A percentile compares a stretch with the other conserved stretches of the same genome.
phyloP scores from a whole-genome alignment of 2,329 filamentous ascomycete genomes.

The Metarhizium robertsii region DNA sequence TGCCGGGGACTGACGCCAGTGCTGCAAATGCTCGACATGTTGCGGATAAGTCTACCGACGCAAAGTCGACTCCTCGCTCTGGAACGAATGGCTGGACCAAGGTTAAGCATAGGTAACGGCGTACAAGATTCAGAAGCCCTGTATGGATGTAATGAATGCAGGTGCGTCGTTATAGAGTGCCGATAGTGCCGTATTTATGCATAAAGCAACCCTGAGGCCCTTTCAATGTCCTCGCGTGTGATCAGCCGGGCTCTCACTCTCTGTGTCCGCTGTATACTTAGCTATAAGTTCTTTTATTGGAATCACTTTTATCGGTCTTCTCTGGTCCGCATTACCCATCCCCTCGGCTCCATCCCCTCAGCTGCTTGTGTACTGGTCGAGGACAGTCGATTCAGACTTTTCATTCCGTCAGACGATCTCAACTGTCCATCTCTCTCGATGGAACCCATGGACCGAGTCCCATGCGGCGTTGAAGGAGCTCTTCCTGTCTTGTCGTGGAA shows the following conservation, averaged over 20 bases:
- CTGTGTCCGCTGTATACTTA: not conserved
- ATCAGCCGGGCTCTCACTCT: not conserved
- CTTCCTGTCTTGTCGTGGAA: not conserved
- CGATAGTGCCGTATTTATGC: not conserved
- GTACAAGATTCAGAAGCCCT: not conserved
- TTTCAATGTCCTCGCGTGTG: not conserved
- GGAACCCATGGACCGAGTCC: not conserved
- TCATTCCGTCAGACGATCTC: not conserved
- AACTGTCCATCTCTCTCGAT: not conserved
- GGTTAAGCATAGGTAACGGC: constrained; percentile 24
- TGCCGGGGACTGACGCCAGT: constrained; percentile 13
- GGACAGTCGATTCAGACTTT: not conserved
- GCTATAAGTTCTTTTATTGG: not conserved
- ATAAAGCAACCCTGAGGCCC: not conserved
- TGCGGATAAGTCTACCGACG: constrained; percentile 9
- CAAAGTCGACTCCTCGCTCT: constrained; percentile 15
- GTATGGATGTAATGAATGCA: not conserved
- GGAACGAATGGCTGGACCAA: constrained; percentile 31
- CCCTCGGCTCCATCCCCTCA: no score
- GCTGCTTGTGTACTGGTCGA: not conserved
- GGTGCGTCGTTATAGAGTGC: not conserved
- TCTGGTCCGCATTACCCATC: not conserved
- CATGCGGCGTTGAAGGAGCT: not conserved
- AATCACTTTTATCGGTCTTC: not conserved
- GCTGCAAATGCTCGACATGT: constrained; percentile 8